Base-by-base conservation (phyloP, 2,329 filamentous ascomycete genomes). In the Volutella citrinella region DNA sequence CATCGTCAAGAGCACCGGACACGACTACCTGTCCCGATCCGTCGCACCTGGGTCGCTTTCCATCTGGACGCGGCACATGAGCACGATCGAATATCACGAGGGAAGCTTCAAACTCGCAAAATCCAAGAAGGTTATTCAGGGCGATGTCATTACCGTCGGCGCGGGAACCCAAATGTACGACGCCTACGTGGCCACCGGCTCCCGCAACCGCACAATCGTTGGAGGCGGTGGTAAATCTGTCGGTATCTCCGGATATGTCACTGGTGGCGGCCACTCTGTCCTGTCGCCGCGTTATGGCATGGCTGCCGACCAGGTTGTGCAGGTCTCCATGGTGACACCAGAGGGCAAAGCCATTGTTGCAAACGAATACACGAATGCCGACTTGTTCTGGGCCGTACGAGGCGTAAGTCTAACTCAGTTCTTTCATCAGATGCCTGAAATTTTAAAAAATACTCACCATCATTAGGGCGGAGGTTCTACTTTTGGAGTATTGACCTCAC, bases 301-400 rank as follows among this genome's bases (percentile, higher is more conserved):
- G n/a, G 80, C 61, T 3, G 76, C 74, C 1, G 81, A 84, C 45
- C 72, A 82, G 25, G 72, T 79, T 3, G 55, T 84, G 5, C 66
- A 80, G 45, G 68, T 75, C 57, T 69, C 78, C 19, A 59, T 81
- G 1, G 70, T 84, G 2, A 74, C 72, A 1, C 70, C 71, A 0
- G 46, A 48, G 5, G 78, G 79, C 0, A 51, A 69, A 7, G 61
- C 74, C 6, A 25, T 80, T 3, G 66, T 60, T 0, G 66, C 71
- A 1, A 79, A 74, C 29, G 70, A 72, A 23, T 65, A 69, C 10
- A 61, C 72, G 23, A 66, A 82, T 34, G 37, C 59, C 0, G 78
- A 83, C 34, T 56, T 84, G 1, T 83, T 80, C 53, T 84, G 79
- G 80, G 80, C 80, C 0, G 63, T 82, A 42, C 60, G 73, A 38